Percentiles rank a stretch among this genome's conserved stretches.
phyloP scores from a whole-genome alignment of 1,284 basidiomycete genomes.

The Mycena citricolor region DNA sequence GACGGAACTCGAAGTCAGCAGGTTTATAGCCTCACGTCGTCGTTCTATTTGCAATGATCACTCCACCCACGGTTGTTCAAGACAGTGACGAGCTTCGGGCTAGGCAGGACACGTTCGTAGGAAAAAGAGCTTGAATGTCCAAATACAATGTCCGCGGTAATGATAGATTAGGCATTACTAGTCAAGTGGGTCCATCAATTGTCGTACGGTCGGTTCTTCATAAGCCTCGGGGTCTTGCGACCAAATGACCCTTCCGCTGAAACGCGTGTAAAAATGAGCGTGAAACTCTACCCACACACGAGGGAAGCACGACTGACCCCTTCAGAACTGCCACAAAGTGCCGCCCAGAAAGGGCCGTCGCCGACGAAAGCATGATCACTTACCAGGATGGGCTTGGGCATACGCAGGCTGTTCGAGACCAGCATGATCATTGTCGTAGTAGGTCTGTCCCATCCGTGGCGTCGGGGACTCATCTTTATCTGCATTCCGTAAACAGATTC shows the following conservation, averaged over 20 bases:
- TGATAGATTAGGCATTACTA: too few relatives aligned
- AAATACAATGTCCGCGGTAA: conserved; percentile 17
- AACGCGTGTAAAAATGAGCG: conserved; percentile 24
- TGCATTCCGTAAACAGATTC: not conserved
- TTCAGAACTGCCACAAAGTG: conserved; percentile 25
- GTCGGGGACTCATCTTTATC: conserved; percentile 41
- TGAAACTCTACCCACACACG: conserved; percentile 1
- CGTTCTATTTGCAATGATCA: too few relatives aligned
- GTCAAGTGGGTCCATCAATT: conserved; percentile 12
- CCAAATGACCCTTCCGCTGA: conserved; percentile 55
- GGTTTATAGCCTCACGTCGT: not conserved
- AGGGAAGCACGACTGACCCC: conserved; percentile 27
- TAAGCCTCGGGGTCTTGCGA: conserved; percentile 48
- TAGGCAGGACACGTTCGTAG: too few relatives aligned
- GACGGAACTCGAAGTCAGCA: not conserved
- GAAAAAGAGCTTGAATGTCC: too few relatives aligned
- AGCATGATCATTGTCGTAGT: conserved; percentile 35
- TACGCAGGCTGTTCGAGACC: conserved; percentile 39
- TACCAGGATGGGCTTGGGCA: conserved; percentile 51
- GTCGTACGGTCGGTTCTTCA: conserved; percentile 25
- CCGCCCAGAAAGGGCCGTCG: conserved; percentile 24
- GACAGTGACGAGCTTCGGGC: too few relatives aligned
- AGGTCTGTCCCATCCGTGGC: conserved; percentile 28
- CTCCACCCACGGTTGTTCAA: too few relatives aligned
- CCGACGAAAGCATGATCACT: conserved; percentile 32